Conservation (phyloP, 805 yeast genomes). For the Alloascoidea hylecoeti region DNA sequence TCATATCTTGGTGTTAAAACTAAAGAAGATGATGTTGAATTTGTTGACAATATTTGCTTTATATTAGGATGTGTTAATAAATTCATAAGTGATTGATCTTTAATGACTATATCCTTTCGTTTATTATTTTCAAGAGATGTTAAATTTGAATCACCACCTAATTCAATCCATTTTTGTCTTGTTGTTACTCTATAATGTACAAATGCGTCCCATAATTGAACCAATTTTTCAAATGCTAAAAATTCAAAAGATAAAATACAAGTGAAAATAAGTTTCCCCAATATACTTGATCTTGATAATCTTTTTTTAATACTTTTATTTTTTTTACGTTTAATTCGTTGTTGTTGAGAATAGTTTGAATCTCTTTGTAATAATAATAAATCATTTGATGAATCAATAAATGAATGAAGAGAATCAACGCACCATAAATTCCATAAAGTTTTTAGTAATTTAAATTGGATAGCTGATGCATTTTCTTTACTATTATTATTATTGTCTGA, state of each 20-base stretch:
- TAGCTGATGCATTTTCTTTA: no score
- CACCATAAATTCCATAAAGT: neutral
- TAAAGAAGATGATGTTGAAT: no score
- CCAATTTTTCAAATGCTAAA: slow-evolving; percentile 1
- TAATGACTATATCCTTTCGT: neutral
- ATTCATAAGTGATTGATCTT: neutral
- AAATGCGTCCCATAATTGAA: slow-evolving; percentile 1
- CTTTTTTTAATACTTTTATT: neutral
- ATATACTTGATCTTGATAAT: neutral
- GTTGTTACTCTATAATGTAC: neutral
- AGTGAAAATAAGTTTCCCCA: neutral
- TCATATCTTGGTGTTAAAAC: neutral
- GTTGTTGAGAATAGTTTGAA: no score
- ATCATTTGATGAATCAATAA: neutral
- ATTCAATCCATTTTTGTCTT: neutral
- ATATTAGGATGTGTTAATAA: neutral
- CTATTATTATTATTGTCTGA: no score
- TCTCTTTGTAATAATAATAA: no score
- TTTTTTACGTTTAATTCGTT: no score
- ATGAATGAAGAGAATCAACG: neutral
- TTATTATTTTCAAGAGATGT: neutral
- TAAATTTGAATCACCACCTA: neutral
- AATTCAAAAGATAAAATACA: neutral
- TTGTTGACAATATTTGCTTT: neutral
- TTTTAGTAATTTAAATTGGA: neutral